Evolutionary conservation across 805 yeast genomes (phyloP).

Genomic region (Sporopachydermia lactativora): DNA sequence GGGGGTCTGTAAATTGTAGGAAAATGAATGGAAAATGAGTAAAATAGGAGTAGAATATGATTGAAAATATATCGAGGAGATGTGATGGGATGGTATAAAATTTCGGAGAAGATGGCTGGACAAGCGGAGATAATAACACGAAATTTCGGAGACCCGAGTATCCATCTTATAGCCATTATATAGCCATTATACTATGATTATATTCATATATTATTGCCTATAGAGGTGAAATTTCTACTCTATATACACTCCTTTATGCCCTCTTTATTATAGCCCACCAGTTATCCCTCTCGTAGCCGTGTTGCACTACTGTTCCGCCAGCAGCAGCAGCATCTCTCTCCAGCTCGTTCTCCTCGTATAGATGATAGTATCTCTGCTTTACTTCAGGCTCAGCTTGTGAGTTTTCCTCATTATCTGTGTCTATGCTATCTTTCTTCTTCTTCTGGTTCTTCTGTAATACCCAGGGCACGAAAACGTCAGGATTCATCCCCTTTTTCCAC

Average conservation of each 20-base stretch:
- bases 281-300: constrained; percentile 87
- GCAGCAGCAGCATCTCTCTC: constrained; percentile 55
- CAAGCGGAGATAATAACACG: too few species aligned
- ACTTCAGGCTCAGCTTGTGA: constrained; percentile 25
- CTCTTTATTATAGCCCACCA: constrained; percentile 66
- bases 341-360: constrained; percentile 76
- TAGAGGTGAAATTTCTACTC: too few species aligned
- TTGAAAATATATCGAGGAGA: too few species aligned
- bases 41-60: too few species aligned
- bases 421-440: constrained; percentile 16
- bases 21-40: too few species aligned
- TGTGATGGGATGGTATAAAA: too few species aligned
- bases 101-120: too few species aligned
- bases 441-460: constrained; percentile 43
- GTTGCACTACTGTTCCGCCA: constrained; percentile 49
- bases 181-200: too few species aligned
- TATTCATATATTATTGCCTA: too few species aligned
- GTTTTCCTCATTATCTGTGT: constrained; percentile 8
- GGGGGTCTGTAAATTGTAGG: too few species aligned
- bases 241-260: constrained; percentile 8
- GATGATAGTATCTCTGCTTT: constrained; percentile 76
- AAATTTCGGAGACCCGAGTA: too few species aligned
- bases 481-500: constrained; percentile 81
- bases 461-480: constrained; percentile 95
- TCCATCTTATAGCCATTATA: too few species aligned